Base-by-base conservation (phyloP, 306 rosid genomes). In the Spatholobus suberectus region DNA sequence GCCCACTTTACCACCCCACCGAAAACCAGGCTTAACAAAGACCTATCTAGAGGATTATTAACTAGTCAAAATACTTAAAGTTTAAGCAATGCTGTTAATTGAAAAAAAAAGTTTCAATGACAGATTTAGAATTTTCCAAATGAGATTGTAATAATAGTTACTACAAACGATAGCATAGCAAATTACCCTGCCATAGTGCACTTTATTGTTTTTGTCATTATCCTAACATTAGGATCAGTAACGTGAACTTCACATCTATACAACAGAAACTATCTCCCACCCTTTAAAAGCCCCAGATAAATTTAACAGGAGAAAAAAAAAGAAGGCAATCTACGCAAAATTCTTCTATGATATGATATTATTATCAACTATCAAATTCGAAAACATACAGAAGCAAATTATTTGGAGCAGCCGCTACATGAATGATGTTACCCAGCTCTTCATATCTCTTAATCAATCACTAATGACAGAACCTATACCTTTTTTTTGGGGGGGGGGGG, bases 351-450 rank as follows among this genome's bases (percentile, higher is more conserved):
- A 82, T 43, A 20, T 59, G 21, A 82, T 43, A 20, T 59, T 32
- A 82, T 75, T 43, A 74, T 65, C 70, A 65, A 40, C 74, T 18
- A 58, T 77, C 5, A 70, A 77, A 77, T 75, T 8, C 24, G 54
- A 49, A 78, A 54, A 51, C 49, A 68, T 21, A 75, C 37, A 52
- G 15, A 61, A 12, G 29, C 70, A 75, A 51, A 47, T 29, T 21
- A 47, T 73, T 32, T 72, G 78, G 41, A 61, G 32, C 18, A 73
- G 75, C 43, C 43, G 58, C 35, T 34, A 65, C 49, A 82, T 29
- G 26, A 63, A 10, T 63, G 26, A 49, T 37, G 47, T 38, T 66
- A 70, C 27, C 78, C 26, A 63, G n/a, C 73, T 66, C 80, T 43
- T 43, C 20, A 8, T 26, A 54, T 73, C 59, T 12, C 57, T 27